phyloP scores from a whole-genome alignment of 768 basidiomycete genomes.

The Glaciozyma martinii region DNA sequence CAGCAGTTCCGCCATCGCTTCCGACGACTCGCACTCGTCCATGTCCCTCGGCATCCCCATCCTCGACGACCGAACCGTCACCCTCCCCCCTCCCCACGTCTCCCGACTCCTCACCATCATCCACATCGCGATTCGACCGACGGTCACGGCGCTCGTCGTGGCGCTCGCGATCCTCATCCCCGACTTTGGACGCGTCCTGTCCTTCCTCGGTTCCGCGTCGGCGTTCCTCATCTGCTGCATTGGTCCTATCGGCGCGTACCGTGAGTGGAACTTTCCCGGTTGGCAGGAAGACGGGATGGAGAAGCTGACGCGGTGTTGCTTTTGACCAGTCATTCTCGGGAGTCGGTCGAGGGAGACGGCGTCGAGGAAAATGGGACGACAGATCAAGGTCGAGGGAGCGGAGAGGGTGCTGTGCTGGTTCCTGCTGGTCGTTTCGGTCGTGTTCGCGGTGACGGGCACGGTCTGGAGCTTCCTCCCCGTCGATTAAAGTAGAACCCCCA shows the following conservation, averaged over 20 bases:
- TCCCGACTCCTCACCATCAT: neutral
- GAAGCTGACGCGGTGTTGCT: neutral
- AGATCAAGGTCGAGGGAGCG: neutral
- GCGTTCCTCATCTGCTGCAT: conserved; percentile 67
- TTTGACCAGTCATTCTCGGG: neutral
- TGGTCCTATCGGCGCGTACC: conserved; percentile 67
- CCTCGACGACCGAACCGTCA: neutral
- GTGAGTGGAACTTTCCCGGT: neutral
- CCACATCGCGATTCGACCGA: neutral
- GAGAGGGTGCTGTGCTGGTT: conserved; percentile 1
- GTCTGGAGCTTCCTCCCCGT: conserved; percentile 17
- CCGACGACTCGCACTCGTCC: conserved; percentile 2
- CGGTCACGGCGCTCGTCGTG: conserved; percentile 9
- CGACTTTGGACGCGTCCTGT: conserved; percentile 27
- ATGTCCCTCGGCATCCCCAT: neutral
- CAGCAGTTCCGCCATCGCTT: conserved; percentile 5
- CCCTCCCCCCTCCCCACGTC: neutral
- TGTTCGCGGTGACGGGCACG: neutral
- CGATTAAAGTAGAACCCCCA: neutral
- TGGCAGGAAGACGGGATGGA: neutral
- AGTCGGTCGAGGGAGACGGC: neutral
- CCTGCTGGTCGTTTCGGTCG: conserved; percentile 7
- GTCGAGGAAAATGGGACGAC: conserved; percentile 8
- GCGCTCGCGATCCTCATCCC: conserved; percentile 23
- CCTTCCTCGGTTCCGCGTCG: conserved; percentile 82